Evolutionary conservation across 345 rosid species (phyloP).

Genomic region (Populus ilicifolia): DNA sequence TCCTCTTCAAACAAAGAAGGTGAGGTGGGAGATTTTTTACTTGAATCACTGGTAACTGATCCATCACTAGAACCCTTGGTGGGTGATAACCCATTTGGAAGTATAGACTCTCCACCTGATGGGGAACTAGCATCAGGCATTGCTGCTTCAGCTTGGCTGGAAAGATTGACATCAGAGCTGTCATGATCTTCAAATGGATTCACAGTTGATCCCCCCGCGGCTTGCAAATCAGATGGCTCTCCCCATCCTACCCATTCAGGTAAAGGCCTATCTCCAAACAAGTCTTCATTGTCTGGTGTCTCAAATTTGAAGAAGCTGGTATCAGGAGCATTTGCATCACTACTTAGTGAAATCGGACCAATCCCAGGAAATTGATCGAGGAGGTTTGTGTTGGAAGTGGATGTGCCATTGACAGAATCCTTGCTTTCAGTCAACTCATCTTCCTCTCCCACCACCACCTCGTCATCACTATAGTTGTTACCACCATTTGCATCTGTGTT

Average conservation of each 20-base stretch:
- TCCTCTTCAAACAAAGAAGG: slow-evolving; percentile 91
- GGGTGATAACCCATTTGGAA: slow-evolving; percentile 57
- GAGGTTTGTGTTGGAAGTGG: slow-evolving; percentile 42
- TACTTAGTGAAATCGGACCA: slow-evolving; percentile 22
- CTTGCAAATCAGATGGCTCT: slow-evolving; percentile 53
- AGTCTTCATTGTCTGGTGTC: slow-evolving; percentile 46
- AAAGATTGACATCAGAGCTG: slow-evolving; percentile 31
- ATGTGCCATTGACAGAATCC: slow-evolving; percentile 39
- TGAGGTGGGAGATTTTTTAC: slow-evolving; percentile 39
- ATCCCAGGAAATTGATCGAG: slow-evolving; percentile 30
- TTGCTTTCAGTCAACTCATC: slow-evolving; percentile 56
- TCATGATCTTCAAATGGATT: slow-evolving; percentile 68
- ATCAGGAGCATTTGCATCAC: slow-evolving; percentile 40
- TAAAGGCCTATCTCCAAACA: slow-evolving; percentile 50
- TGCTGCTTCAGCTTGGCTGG: slow-evolving; percentile 30
- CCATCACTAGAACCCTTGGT: slow-evolving; percentile 38
- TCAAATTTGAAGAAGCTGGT: slow-evolving; percentile 54
- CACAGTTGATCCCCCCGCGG: slow-evolving; percentile 45
- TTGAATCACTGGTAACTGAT: slow-evolving; percentile 33
- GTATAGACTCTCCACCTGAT: slow-evolving; percentile 34
- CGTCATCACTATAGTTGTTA: slow-evolving; percentile 84
- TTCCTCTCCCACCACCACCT: slow-evolving; percentile 80
- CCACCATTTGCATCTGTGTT: slow-evolving; percentile 39
- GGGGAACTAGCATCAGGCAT: slow-evolving; percentile 32
- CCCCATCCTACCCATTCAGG: slow-evolving; percentile 95